A percentile compares a stretch with the other conserved stretches of the same genome.
These are phyloP conservation scores for Ogataea siamensis DNA, from an alignment of 805 yeast genomes.

Conservation along the genomic window DNA sequence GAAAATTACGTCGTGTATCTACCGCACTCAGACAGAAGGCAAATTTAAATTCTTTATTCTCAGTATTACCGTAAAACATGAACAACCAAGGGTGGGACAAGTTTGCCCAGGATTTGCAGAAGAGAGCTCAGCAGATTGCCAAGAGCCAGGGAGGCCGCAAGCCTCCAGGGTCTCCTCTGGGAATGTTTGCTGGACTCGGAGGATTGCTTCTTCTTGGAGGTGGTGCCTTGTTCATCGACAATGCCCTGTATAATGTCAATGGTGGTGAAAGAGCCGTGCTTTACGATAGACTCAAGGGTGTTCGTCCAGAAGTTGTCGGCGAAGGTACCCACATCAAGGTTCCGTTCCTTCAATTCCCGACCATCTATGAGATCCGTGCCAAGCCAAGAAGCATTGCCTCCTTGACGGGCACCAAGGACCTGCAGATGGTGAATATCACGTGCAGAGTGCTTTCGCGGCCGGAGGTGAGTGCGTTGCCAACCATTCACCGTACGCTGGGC, in stretches of 20 bases:
- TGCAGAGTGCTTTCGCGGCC: conserved; percentile 96
- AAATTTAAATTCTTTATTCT: conserved; percentile 6
- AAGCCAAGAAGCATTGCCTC: conserved; percentile 96
- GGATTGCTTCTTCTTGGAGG: conserved; percentile 59
- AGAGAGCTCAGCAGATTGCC: conserved; percentile 42
- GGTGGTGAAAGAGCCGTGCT: conserved; percentile 99
- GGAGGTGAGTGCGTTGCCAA: conserved; percentile 71
- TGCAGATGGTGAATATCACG: conserved; percentile 99
- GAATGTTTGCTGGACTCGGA: conserved; percentile 61
- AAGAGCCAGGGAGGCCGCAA: conserved; percentile 30
- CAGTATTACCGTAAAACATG: conserved; percentile 19
- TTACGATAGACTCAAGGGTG: conserved; percentile 84
- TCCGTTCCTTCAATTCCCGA: conserved; percentile 94
- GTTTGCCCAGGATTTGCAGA: conserved; percentile 50
- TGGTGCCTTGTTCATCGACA: conserved; percentile 50
- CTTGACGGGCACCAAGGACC: conserved; percentile 95
- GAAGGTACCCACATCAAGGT: conserved; percentile 95
- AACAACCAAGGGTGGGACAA: conserved; percentile 48
- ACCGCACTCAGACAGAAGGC: conserved; percentile 7
- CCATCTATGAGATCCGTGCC: conserved; percentile 92
- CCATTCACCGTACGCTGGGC: conserved; percentile 88
- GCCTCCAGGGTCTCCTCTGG: conserved; percentile 41
- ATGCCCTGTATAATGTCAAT: conserved; percentile 79
- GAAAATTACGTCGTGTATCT: conserved; percentile 3
- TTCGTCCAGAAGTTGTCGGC: conserved; percentile 73